Conservation (phyloP, 106 monocot genomes). For the Hemerocallis citrina region DNA sequence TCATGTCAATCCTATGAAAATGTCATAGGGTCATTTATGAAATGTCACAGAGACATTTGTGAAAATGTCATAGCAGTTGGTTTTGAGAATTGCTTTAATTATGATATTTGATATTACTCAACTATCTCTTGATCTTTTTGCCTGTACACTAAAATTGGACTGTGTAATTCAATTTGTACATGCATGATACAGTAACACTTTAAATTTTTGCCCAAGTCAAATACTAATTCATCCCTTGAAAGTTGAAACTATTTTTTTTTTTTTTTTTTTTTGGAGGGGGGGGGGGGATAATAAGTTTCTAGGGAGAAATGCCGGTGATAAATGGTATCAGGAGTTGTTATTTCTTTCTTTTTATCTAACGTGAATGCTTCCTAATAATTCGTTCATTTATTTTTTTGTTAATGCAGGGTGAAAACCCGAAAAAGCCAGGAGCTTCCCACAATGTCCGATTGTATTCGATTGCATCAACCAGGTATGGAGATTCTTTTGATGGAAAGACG, state of each 20-base stretch:
- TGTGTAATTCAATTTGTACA: not conserved
- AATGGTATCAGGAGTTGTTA: too few species aligned
- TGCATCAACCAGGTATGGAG: constrained; percentile 96
- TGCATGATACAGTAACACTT: not conserved
- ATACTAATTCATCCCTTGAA: too few species aligned
- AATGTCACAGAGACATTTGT: too few species aligned
- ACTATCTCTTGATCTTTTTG: too few species aligned
- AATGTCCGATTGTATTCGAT: constrained; percentile 93
- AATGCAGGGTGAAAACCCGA: constrained; percentile 88
- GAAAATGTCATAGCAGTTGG: too few species aligned
- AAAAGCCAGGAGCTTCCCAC: constrained; percentile 83
- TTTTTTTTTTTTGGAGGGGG: too few species aligned
- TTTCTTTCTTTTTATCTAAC: constrained; percentile 3
- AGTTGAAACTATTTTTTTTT: not conserved
- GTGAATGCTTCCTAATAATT: not conserved
- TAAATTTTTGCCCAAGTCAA: not conserved
- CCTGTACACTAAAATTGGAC: too few species aligned
- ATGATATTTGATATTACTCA: too few species aligned
- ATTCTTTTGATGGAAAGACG: constrained; percentile 88
- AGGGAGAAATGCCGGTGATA: too few species aligned
- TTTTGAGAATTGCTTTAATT: too few species aligned
- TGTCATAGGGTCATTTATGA: too few species aligned
- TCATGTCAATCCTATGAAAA: too few species aligned
- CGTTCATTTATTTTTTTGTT: constrained; percentile 1
- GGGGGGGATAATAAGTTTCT: not conserved